Percentiles rank a stretch among this genome's conserved stretches.
Conservation (phyloP, 208 protist genomes). For the Herpetomonas samuelpessoai region DNA sequence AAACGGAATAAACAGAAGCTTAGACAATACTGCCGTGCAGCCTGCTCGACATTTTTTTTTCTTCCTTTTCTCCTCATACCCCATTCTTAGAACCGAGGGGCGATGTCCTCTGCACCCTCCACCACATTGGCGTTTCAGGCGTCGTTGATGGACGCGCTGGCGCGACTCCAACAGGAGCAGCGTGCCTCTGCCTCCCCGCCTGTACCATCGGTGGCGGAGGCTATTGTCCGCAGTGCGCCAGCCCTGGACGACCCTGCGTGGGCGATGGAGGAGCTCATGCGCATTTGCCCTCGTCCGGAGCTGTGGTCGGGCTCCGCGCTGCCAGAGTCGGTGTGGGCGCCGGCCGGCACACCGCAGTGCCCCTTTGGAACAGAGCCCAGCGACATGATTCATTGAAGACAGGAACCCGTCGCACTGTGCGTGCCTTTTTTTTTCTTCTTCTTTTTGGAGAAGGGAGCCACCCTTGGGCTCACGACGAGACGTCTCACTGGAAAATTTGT, state of each 20-base stretch:
- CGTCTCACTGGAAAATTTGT: too few species aligned
- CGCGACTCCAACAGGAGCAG: too few species aligned
- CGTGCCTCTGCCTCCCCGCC: too few species aligned
- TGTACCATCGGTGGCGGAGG: slow-evolving; percentile 8
- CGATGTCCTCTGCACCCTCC: too few species aligned
- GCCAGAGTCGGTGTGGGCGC: slow-evolving; percentile 55
- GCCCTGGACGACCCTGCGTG: slow-evolving; percentile 57
- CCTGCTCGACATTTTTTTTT: too few species aligned
- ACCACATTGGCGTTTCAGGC: too few species aligned
- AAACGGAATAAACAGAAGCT: too few species aligned
- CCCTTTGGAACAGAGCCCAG: slow-evolving; percentile 52
- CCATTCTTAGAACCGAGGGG: too few species aligned
- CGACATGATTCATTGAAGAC: slow-evolving; percentile 24
- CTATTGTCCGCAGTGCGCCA: slow-evolving; percentile 35
- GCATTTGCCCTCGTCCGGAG: slow-evolving; percentile 32
- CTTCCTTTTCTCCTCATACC: too few species aligned
- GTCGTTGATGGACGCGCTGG: too few species aligned
- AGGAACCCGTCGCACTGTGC: neutral
- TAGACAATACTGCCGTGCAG: too few species aligned
- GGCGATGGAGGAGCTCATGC: slow-evolving; percentile 83
- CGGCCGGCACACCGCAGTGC: slow-evolving; percentile 55
- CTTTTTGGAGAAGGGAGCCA: slow-evolving; percentile 8
- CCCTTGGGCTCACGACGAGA: too few species aligned
- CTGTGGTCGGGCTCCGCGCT: slow-evolving; percentile 59
- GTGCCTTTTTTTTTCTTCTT: slow-evolving; percentile 7